These are phyloP conservation scores for Plasmodium inui DNA, from an alignment of 169 alveolate genomes.

Conservation along the genomic window DNA sequence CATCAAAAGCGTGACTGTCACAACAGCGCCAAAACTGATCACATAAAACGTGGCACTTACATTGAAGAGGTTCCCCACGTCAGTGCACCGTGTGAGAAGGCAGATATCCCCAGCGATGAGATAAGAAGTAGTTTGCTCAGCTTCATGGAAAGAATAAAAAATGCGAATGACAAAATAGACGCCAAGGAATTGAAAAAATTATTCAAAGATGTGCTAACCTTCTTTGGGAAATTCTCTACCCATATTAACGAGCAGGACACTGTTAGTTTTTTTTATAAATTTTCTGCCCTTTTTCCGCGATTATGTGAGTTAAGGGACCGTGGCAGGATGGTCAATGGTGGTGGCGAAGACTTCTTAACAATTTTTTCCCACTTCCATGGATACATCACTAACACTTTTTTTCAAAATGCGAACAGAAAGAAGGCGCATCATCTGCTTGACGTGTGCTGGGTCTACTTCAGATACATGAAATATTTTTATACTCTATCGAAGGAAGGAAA, in stretches of 20 bases:
- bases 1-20: not conserved
- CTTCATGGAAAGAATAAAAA: conserved; percentile 29
- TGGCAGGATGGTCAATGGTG: not conserved
- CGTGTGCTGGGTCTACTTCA: conserved; percentile 50
- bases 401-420: not conserved
- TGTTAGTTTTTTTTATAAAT: conserved; percentile 65
- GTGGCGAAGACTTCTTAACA: conserved; percentile 1
- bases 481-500: not conserved
- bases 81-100: not conserved
- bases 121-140: not conserved
- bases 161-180: not conserved
- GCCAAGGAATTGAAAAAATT: conserved; percentile 1
- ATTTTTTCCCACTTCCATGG: conserved; percentile 14
- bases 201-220: conserved; percentile 13
- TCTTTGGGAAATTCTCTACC: conserved; percentile 7
- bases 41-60: not conserved
- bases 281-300: conserved; percentile 29
- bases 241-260: conserved; percentile 22
- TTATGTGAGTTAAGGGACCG: not conserved
- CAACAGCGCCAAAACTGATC: not conserved
- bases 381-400: conserved; percentile 18
- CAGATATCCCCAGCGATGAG: not conserved
- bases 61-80: not conserved
- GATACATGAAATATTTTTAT: conserved; percentile 49
- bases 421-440: conserved; percentile 15